Percentiles rank a stretch among this genome's conserved stretches.
Evolutionary conservation across 495 filamentous ascomycete species (phyloP).

Genomic region (Platismatia glauca): DNA sequence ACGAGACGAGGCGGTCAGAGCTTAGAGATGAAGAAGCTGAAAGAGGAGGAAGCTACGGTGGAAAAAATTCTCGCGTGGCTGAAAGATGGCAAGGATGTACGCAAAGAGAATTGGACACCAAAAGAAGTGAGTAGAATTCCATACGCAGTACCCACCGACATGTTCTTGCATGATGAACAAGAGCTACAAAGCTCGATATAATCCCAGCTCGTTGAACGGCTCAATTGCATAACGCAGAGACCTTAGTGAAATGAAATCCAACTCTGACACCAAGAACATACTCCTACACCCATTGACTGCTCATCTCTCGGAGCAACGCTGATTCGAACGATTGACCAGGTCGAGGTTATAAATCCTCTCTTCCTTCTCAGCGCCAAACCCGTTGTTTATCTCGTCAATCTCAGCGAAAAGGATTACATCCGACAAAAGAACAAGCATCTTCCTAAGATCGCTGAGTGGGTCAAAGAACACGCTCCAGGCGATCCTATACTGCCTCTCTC

Average conservation of each 20-base stretch:
- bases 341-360: conserved; percentile 95
- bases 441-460: conserved; percentile 82
- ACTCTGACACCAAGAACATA: conserved; percentile 38
- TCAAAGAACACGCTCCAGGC: conserved; percentile 78
- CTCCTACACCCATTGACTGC: neutral
- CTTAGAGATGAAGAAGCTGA: conserved; percentile 95
- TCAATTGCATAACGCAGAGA: conserved; percentile 59
- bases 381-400: conserved; percentile 93
- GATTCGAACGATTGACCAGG: conserved; percentile 45
- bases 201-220: conserved; percentile 99
- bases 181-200: conserved; percentile 87
- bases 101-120: conserved; percentile 77
- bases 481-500: conserved; percentile 92
- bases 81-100: conserved; percentile 82
- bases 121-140: conserved; percentile 75
- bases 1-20: conserved; percentile 90
- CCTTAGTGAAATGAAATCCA: conserved; percentile 72
- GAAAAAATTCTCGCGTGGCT: conserved; percentile 77
- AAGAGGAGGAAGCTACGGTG: conserved; percentile 87
- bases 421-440: conserved; percentile 99
- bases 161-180: conserved; percentile 82
- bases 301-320: conserved; percentile 12
- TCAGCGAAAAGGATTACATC: conserved; percentile 94
- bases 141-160: conserved; percentile 8
- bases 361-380: conserved; percentile 95